These are phyloP conservation scores for Anthoceros angustus DNA, from an alignment of 225 moss, liverwort and hornwort genomes.

Conservation along the genomic window DNA sequence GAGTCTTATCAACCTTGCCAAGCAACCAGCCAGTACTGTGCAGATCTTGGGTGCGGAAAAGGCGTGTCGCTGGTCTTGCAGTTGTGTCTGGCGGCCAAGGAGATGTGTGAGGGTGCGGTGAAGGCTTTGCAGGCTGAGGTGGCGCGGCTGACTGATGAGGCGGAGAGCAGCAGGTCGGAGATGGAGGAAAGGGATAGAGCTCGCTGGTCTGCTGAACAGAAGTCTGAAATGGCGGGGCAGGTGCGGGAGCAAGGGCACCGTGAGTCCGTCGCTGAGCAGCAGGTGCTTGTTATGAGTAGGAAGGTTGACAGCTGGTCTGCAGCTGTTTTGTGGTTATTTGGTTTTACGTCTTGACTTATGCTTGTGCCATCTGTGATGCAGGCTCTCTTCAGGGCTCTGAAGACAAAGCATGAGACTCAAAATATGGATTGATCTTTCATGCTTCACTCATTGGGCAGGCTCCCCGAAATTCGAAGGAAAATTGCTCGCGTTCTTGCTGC, in stretches of 20 bases:
- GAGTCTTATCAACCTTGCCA: constrained; percentile 63
- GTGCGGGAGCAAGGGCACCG: no score
- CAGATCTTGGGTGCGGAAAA: constrained; percentile 90
- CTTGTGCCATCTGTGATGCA: constrained; percentile 7
- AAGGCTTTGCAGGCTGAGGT: no score
- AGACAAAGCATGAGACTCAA: constrained; percentile 87
- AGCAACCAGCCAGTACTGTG: constrained; percentile 77
- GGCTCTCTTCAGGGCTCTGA: constrained; percentile 72
- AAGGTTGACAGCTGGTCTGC: no score
- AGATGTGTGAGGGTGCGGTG: no score
- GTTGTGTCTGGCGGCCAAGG: no score
- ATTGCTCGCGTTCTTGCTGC: constrained; percentile 84
- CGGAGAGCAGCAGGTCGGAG: no score
- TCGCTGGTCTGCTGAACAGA: no score
- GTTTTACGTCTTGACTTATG: not conserved
- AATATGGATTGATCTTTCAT: constrained; percentile 88
- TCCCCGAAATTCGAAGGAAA: constrained; percentile 75
- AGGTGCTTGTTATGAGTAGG: no score
- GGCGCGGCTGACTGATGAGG: no score
- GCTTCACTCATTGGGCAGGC: constrained; percentile 81
- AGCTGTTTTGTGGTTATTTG: not conserved
- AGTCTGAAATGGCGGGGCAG: no score
- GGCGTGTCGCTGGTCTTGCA: constrained; percentile 7
- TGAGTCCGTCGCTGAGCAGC: no score
- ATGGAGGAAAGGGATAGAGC: no score